Evolutionary conservation across 768 basidiomycete species (phyloP), one percentile per base, ranked within the genome.

Genomic region (Amanita muscaria): DNA sequence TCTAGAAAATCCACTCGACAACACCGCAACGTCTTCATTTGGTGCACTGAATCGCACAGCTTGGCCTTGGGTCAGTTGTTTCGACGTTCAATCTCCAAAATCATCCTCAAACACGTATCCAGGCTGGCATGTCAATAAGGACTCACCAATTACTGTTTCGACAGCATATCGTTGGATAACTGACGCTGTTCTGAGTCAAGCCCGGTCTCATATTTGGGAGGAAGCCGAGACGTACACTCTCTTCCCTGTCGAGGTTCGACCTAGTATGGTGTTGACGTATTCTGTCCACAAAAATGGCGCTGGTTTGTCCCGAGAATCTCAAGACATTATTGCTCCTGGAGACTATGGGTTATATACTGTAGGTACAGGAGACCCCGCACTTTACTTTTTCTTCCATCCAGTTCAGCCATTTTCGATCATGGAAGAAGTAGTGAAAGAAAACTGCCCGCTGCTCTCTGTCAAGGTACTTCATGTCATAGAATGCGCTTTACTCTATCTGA

Each of bases 341-440:
- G 48, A 49, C 35, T 49, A 46, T 49, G 48, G 44, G 35, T 49
- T 45, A 37, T 48, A 48, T 48, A 29, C 47, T 48, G 45, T 22
- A 48, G 47, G 47, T 36, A 36, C 37, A 36, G 32, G 33, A 46
- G 45, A 47, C 31, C 19, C 31, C 5, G 23, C 40, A 30, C 40
- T 42, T 14, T 42, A 47, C 31, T 31, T 15, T 31, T 47, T 47
- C 31, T 47, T 47, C 46, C 27, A 22, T 29, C 40, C 27, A 14
- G 15, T 21, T 34, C 40, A 3, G 9, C 42, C 40, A 42, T 47
- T 47, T 42, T 40, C 31, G 38, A 15, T 2, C 40, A 46, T 46
- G 34, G 44, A 46, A 25, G 15, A 30, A 29, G 38, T 30, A 4
- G 38, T 46, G 18, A 21, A 46, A 46, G 35, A 14, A 22, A 46